Conservation (phyloP, 2,329 filamentous ascomycete genomes). For the Microcyclospora tardicrescens region DNA sequence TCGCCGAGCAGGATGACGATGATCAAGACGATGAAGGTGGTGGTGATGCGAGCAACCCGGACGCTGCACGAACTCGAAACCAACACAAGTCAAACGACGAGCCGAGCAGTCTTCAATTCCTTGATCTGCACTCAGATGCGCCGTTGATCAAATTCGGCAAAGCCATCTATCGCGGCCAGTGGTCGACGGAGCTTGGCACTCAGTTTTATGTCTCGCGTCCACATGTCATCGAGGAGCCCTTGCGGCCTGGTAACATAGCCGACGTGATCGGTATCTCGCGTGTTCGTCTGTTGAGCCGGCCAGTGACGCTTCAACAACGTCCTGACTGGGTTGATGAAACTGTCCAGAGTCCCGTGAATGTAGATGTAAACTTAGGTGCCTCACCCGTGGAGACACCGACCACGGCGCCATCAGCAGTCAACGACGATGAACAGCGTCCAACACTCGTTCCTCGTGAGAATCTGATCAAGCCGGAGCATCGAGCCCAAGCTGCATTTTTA, state of each 20-base stretch:
- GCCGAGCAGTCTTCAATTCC: conserved; percentile 51
- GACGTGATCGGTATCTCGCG: conserved; percentile 61
- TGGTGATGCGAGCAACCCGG: too few species aligned
- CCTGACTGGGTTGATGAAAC: conserved; percentile 13
- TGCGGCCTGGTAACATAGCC: conserved; percentile 43
- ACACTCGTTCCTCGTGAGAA: conserved; percentile 11
- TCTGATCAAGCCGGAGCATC: conserved; percentile 8
- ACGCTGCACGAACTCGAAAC: too few species aligned
- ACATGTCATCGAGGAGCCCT: conserved; percentile 30
- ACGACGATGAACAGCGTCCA: conserved; percentile 18
- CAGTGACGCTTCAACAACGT: conserved; percentile 41
- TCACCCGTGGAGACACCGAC: too few species aligned
- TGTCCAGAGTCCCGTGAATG: not conserved
- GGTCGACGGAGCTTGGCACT: conserved; percentile 74
- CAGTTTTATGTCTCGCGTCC: conserved; percentile 47
- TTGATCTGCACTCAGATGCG: conserved; percentile 64
- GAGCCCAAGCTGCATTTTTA: conserved; percentile 26
- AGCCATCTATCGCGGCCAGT: conserved; percentile 64
- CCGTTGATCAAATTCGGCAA: conserved; percentile 72
- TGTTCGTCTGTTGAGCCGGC: conserved; percentile 55
- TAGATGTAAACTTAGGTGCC: too few species aligned
- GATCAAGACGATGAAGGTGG: too few species aligned
- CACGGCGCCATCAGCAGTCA: too few species aligned
- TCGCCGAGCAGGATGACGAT: not conserved
- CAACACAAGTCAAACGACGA: conserved; percentile 9